phyloP scores from a whole-genome alignment of 805 yeast species.

The Candida sanyiensis region DNA sequence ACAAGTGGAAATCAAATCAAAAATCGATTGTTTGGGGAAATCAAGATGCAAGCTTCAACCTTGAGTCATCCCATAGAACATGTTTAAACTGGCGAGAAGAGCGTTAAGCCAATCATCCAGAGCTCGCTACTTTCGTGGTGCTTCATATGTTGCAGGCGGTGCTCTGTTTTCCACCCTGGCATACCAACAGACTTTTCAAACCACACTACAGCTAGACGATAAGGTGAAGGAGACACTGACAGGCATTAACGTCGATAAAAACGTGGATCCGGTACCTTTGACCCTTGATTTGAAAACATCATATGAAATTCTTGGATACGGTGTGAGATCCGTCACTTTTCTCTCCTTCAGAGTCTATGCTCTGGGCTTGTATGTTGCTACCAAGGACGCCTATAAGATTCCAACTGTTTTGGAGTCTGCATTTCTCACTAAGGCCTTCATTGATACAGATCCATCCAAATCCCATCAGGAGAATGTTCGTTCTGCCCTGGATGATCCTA shows the following conservation, averaged over 20 bases:
- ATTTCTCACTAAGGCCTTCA: conserved; percentile 32
- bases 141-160: not conserved
- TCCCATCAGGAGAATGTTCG: conserved; percentile 37
- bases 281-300: conserved; percentile 27
- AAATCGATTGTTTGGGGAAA: too few species aligned
- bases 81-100: conserved; percentile 1
- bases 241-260: conserved; percentile 41
- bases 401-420: conserved; percentile 38
- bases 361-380: conserved; percentile 72
- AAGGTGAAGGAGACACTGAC: conserved; percentile 12
- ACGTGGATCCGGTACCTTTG: conserved; percentile 38
- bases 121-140: not conserved
- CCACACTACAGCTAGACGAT: conserved; percentile 13
- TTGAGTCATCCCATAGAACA: too few species aligned
- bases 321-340: conserved; percentile 80
- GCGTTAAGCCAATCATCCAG: not conserved
- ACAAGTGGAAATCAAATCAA: too few species aligned
- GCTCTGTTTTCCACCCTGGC: not conserved
- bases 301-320: conserved; percentile 67
- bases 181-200: not conserved
- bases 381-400: conserved; percentile 44
- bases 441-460: conserved; percentile 28
- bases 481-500: conserved; percentile 45
- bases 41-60: too few species aligned
- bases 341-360: conserved; percentile 80